Evolutionary conservation across 2,329 filamentous ascomycete species (phyloP), one percentile per base, ranked within the genome.

Genomic region (Penicillium brasilianum): DNA sequence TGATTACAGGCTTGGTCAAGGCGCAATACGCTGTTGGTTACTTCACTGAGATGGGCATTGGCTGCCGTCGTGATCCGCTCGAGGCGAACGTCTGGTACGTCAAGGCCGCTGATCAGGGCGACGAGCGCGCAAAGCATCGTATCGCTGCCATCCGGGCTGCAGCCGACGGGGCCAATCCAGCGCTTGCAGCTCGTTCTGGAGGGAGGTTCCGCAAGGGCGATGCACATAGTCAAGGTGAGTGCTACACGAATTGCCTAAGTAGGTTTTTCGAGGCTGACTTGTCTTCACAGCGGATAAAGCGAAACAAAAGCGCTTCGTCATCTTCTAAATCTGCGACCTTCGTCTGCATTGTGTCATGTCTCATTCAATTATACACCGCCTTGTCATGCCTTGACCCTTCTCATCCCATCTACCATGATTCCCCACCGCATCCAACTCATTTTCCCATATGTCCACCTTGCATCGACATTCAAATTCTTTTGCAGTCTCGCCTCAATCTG

Each of bases 71-170:
- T 52, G 95, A 99, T 75, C 88, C 94, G n/a, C 85, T 99, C 46
- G 93, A 97, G 77, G 94, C 95, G 68, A 99, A 99, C 72, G 91
- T 97, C 34, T 98, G 93, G 94, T 99, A 99, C 75, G 94, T 99
- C 68, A 92, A 91, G 77, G 95, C 95, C 5, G 94, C 95, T 16
- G 94, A 97, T 68, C 87, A 92, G 53, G 95, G 94, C 50, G 93
- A 98, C 71, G 91, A 95, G 70, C 87, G 93, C 60, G 95, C 95
- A 54, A 94, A 90, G 76, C 90, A 95, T 71, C 87, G 95, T 28
- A 83, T 99, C 56, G 88, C 90, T 20, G 91, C 93, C 43, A 99
- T 99, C 63, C 87, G 90, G 63, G 90, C 91, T 9, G 94, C 95
- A 11, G 90, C 93, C 5, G 84, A 85, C 4, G 87, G 86, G 3